Base-by-base conservation (phyloP, 2,329 filamentous ascomycete genomes). In the Oidium heveae region DNA sequence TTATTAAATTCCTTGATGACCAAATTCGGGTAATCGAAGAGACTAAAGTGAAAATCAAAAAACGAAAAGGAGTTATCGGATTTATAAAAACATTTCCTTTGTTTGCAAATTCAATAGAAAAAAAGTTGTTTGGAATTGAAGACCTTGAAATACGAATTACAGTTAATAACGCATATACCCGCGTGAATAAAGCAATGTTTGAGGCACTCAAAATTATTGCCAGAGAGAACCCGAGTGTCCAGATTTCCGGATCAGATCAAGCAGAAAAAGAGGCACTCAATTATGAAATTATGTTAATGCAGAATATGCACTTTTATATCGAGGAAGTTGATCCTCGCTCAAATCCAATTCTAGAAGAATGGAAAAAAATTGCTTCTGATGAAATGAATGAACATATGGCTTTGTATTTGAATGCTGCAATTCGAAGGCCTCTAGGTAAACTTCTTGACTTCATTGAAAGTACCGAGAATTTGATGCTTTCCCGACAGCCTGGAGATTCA, bases 41-140 rank as follows among this genome's bases (percentile, higher is more conserved):
- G 58, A 96, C 88, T 41, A 96, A 96, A 68, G 89, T 98, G 66
- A 95, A 95, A 72, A 87, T 95, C 68, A 95, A 94, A 72, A 96
- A 96, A 72, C 83, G 91, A 60, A 95, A 93, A 70, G 89, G 91
- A 12, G 86, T 98, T 55, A 95, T 96, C 62, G 81, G 82, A 16
- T 96, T 96, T 67, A 89, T 96, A 71, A 84, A 86, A 59, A 82
- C 89, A 43, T 96, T 96, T 71, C 91, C 89, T 0, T 72, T 81
- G 56, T 95, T 95, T 68, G 80, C 80, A n/a, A 69, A 77, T 0
- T 80, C 84, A 0, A 77, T 95, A 1, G 88, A 95, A 68, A 87
- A 82, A 63, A 88, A 93, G 77, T 74, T 94, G 50, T 69, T 74
- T 0, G 72, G 73, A 18, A 69, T 73, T 9, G 74, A 79, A 15